Conservation (phyloP, 2,329 filamentous ascomycete genomes). For the Phyllosticta citrichinensis region DNA sequence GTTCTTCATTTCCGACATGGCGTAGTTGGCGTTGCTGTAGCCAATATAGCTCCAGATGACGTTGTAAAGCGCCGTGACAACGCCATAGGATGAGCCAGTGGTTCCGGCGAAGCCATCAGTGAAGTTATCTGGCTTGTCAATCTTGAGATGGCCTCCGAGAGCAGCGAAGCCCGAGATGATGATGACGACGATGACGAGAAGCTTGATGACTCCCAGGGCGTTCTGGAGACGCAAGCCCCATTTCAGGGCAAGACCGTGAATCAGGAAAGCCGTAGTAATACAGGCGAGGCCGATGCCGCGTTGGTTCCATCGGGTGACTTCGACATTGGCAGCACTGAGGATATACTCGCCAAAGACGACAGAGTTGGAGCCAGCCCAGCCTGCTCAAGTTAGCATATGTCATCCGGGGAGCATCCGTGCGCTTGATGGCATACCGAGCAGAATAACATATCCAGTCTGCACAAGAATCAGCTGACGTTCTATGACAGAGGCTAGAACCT, state of each 20-base stretch:
- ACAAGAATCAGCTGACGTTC: conserved; percentile 13
- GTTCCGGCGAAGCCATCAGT: conserved; percentile 55
- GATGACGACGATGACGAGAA: conserved; percentile 56
- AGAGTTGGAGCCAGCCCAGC: conserved; percentile 56
- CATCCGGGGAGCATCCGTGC: conserved; percentile 2
- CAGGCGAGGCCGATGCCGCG: conserved; percentile 56
- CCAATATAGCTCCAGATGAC: conserved; percentile 63
- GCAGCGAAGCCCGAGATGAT: conserved; percentile 52
- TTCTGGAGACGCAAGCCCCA: conserved; percentile 62
- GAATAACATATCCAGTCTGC: conserved; percentile 45
- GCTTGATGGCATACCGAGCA: conserved; percentile 30
- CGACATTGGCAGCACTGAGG: conserved; percentile 52
- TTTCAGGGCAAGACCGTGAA: conserved; percentile 54
- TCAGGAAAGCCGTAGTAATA: conserved; percentile 53
- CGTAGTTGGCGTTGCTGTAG: conserved; percentile 60
- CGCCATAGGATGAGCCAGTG: conserved; percentile 54
- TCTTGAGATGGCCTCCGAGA: conserved; percentile 49
- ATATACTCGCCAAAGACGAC: conserved; percentile 64
- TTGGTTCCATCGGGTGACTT: conserved; percentile 58
- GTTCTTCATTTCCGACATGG: conserved; percentile 54
- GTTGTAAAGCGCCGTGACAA: conserved; percentile 62
- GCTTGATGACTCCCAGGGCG: conserved; percentile 54
- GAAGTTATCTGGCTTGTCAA: conserved; percentile 55
- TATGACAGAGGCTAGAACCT: conserved; percentile 8
- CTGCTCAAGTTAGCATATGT: not conserved